Base-by-base conservation (phyloP, 371 early-diverging fungal genomes). In the Rhizopus arrhizus region DNA sequence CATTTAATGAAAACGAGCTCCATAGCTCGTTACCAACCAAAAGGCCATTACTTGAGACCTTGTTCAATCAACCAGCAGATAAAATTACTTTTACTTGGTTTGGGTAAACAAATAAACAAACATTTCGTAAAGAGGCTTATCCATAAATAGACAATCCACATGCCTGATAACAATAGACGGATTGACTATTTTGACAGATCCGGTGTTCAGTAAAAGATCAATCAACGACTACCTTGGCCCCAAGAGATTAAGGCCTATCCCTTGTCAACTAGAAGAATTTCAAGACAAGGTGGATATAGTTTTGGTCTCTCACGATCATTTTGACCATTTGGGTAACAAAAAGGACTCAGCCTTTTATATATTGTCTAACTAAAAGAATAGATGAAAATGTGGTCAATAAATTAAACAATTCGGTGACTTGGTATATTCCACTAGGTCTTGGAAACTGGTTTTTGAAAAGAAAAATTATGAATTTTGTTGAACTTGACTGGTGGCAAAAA, bases 401-500 rank as follows among this genome's bases (percentile, higher is more conserved):
- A 57, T 68, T 85, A 6, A 78, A 77, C 11, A 78, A 87, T 57
- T 60, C 77, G 3, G 85, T 82, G 15, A 78, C 77, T 33, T 87
- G 85, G 85, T 84, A 82, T 64, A 73, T 87, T 28, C 87, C 87
- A 5, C 65, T 84, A 13, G 85, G 85, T 5, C 53, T 87, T 28
- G 65, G 68, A 31, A 58, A 66, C 7, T 87, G 85, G 84, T 81
- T 87, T 58, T 59, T 62, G 6, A 60, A 70, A 46, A 59, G 77
- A 56, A 75, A 75, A 22, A 72, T 87, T 29, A 41, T 11, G 0
- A 58, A 80, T 72, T 75, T 82, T n/a, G 66, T 82, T 38, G 87
- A 86, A 58, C 57, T 85, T 32, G 85, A 85, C 59, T 86, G 85
- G 85, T 86, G 85, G 87, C 81, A 83, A 65, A 84, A 85, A 58